These are phyloP conservation scores for Trypanosoma theileri DNA, from an alignment of 208 protist genomes.

Conservation along the genomic window DNA sequence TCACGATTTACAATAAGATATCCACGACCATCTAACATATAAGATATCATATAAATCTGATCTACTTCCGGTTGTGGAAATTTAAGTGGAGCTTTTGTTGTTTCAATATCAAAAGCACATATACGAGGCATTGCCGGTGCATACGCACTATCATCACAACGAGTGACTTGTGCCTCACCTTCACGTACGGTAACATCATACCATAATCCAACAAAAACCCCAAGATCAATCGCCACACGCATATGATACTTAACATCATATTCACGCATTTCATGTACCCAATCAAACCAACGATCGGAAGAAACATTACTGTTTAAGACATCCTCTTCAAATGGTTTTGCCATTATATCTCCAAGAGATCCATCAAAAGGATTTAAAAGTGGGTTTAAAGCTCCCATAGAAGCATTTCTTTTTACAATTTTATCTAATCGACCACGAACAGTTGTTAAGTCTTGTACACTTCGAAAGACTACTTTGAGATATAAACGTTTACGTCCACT, in stretches of 20 bases:
- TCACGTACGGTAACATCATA: constrained; percentile 92
- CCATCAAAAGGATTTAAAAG: constrained; percentile 50
- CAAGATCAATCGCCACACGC: constrained; percentile 96
- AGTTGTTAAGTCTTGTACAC: constrained; percentile 90
- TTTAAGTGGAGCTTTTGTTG: constrained; percentile 98
- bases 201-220: constrained; percentile 96
- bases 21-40: constrained; percentile 99
- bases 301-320: constrained; percentile 28
- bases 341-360: constrained; percentile 73
- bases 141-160: constrained; percentile 87
- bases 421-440: constrained; percentile 87
- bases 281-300: constrained; percentile 83
- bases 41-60: constrained; percentile 99
- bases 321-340: constrained; percentile 64
- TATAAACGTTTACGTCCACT: constrained; percentile 91
- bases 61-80: constrained; percentile 98
- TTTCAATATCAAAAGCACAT: constrained; percentile 99
- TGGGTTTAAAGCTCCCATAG: constrained; percentile 39
- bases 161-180: constrained; percentile 60
- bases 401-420: constrained; percentile 79
- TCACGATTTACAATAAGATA: constrained; percentile 98
- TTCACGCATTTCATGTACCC: constrained; percentile 97
- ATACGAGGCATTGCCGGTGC: constrained; percentile 91
- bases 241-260: constrained; percentile 99
- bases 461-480: constrained; percentile 95